phyloP scores from a whole-genome alignment of 2,329 filamentous ascomycete species.

The Aspergillus niger region DNA sequence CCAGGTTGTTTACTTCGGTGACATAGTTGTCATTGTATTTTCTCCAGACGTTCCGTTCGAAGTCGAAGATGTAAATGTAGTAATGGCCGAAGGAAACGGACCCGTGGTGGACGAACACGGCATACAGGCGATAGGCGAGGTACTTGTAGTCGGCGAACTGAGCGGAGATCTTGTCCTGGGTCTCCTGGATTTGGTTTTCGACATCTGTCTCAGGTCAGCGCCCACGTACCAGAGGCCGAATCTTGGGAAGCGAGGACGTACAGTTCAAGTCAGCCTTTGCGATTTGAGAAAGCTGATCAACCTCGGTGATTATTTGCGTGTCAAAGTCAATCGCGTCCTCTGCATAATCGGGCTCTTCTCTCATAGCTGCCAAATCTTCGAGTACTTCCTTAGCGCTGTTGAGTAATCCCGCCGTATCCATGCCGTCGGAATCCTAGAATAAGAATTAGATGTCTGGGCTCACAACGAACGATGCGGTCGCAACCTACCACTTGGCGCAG shows the following conservation, averaged over 20 bases:
- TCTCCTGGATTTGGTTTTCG: slow-evolving; percentile 51
- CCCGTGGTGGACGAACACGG: slow-evolving; percentile 85
- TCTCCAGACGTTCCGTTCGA: slow-evolving; percentile 77
- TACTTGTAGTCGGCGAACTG: slow-evolving; percentile 66
- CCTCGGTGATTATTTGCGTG: slow-evolving; percentile 40
- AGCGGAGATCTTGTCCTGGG: slow-evolving; percentile 53
- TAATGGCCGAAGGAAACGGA: slow-evolving; percentile 78
- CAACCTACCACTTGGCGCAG: slow-evolving; percentile 36
- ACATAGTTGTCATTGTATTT: slow-evolving; percentile 92
- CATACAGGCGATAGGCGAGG: slow-evolving; percentile 79
- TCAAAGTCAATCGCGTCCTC: slow-evolving; percentile 49
- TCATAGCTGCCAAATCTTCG: slow-evolving; percentile 42
- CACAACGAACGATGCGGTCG: neutral
- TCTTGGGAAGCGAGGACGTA: slow-evolving; percentile 24
- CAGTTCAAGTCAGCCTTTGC: slow-evolving; percentile 51
- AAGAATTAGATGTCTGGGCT: slow-evolving; percentile 10
- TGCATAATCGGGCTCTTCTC: slow-evolving; percentile 31
- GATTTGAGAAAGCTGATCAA: slow-evolving; percentile 50
- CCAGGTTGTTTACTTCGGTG: slow-evolving; percentile 64
- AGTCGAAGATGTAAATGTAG: slow-evolving; percentile 95
- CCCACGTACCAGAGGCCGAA: neutral
- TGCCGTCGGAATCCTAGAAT: slow-evolving; percentile 24
- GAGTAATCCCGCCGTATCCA: slow-evolving; percentile 36
- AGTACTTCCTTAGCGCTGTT: slow-evolving; percentile 46
- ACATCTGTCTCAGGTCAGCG: slow-evolving; percentile 28